Conservation (phyloP, 2,329 filamentous ascomycete genomes). For the Tolypocladium tropicale region DNA sequence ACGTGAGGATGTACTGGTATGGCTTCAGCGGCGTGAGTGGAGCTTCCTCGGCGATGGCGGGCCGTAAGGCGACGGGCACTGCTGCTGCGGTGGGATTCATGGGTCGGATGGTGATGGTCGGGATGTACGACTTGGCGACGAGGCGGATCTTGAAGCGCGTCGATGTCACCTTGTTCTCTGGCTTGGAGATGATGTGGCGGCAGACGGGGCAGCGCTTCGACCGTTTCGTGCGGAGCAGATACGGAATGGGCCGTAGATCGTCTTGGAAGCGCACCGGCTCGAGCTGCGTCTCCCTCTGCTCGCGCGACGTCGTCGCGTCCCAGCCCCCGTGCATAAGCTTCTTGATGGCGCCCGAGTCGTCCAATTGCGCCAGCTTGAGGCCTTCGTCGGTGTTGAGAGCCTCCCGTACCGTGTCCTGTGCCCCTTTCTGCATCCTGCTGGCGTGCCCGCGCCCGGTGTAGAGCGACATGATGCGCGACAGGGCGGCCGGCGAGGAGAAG, state of each 20-base stretch:
- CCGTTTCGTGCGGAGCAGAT: slow-evolving; percentile 79
- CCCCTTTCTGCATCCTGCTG: slow-evolving; percentile 56
- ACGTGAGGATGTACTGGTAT: slow-evolving; percentile 75
- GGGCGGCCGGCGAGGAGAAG: slow-evolving; percentile 65
- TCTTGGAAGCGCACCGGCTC: slow-evolving; percentile 54
- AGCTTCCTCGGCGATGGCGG: slow-evolving; percentile 17
- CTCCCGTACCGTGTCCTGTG: slow-evolving; percentile 70
- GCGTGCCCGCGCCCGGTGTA: slow-evolving; percentile 60
- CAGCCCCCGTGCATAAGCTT: slow-evolving; percentile 51
- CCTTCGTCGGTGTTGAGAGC: slow-evolving; percentile 63
- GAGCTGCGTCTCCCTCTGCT: slow-evolving; percentile 39
- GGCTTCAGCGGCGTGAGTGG: slow-evolving; percentile 47
- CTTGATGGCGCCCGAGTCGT: slow-evolving; percentile 52
- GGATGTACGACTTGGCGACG: slow-evolving; percentile 80
- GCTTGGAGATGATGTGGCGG: slow-evolving; percentile 90
- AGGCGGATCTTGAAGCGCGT: slow-evolving; percentile 89
- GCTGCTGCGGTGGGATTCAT: slow-evolving; percentile 31
- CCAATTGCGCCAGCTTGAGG: slow-evolving; percentile 49
- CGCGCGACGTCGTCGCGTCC: slow-evolving; percentile 45
- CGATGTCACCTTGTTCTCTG: slow-evolving; percentile 80
- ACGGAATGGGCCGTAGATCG: slow-evolving; percentile 71
- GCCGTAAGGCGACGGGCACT: slow-evolving; percentile 23
- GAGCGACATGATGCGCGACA: slow-evolving; percentile 84
- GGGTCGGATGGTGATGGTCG: slow-evolving; percentile 64
- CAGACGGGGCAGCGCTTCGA: slow-evolving; percentile 89